Base-by-base conservation (phyloP, 495 filamentous ascomycete genomes). In the Aspergillus indologenus region DNA sequence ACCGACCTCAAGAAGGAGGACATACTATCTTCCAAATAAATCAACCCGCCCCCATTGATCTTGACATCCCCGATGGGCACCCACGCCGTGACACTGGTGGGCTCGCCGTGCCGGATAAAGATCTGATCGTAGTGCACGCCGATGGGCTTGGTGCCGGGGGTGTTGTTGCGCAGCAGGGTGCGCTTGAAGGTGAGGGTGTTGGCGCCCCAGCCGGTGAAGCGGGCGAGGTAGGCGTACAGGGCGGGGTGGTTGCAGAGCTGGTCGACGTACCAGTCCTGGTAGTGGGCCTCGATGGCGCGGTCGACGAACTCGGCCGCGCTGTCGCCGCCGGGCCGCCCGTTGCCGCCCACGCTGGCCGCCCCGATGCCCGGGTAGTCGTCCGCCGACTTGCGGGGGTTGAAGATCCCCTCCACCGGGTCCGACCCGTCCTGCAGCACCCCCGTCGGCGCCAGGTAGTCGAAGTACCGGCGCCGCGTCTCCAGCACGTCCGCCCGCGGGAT, bases 61-160 rank as follows among this genome's bases (percentile, higher is more conserved):
- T 74, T 74, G 17, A 85, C 72, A 63, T 87, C 83, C 0, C 85
- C 85, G 34, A 87, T 85, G 0, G 84, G 85, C 0, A 85, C 81
- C 85, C 85, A 88, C 5, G 83, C 83, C 18, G 84, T 88, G 6
- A 87, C 61, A 58, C 74, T 78, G 1, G 79, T 83, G 7, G 81
- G 75, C 26, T 83, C 80, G 0, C 83, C 85, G 58, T 81, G 64
- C 1, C 85, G 67, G n/a, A 88, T 69, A 67, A 87, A 88, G 24
- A 85, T 83, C 66, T 86, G 84, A 61, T 88, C 85, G 62, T 87
- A 87, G 62, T 87, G 85, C 0, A 87, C 81, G 0, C 81, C 83
- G 54, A 84, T 87, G 0, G 83, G 80, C 61, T 83, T 77, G 9
- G 77, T 79, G 1, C 79, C 75, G 5, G 85, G 85, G 15, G 83